Conservation (phyloP, 163 green algal genomes). For the Picocystis sp. region DNA sequence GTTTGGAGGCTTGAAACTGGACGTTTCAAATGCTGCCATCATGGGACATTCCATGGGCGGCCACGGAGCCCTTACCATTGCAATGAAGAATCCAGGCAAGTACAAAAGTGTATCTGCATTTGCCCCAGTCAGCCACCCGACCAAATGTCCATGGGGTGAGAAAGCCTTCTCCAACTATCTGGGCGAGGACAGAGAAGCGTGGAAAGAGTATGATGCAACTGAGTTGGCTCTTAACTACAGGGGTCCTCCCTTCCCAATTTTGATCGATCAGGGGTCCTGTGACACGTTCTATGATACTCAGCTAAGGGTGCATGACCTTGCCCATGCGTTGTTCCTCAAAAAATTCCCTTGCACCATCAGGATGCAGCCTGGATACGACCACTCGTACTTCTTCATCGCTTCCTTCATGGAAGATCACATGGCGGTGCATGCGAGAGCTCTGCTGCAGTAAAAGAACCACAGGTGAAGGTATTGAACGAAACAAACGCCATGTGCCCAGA, state of each 20-base stretch:
- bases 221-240: slow-evolving; percentile 48
- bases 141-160: slow-evolving; percentile 55
- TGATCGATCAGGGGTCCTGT: slow-evolving; percentile 43
- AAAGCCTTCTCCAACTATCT: slow-evolving; percentile 66
- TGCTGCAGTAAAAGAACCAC: slow-evolving; percentile 10
- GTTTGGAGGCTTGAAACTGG: slow-evolving; percentile 23
- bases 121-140: slow-evolving; percentile 83
- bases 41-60: slow-evolving; percentile 88
- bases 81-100: slow-evolving; percentile 56
- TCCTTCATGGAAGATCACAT: slow-evolving; percentile 85
- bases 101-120: slow-evolving; percentile 78
- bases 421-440: slow-evolving; percentile 43
- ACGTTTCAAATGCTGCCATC: slow-evolving; percentile 40
- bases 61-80: slow-evolving; percentile 72
- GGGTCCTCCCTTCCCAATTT: slow-evolving; percentile 24
- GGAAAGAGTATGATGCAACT: slow-evolving; percentile 64
- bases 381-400: slow-evolving; percentile 85
- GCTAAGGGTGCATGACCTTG: slow-evolving; percentile 41
- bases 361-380: slow-evolving; percentile 72
- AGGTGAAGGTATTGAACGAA: too few species aligned
- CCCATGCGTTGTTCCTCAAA: slow-evolving; percentile 34
- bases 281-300: slow-evolving; percentile 48
- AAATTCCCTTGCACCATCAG: slow-evolving; percentile 10
- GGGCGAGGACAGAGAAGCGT: slow-evolving; percentile 42
- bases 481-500: too few species aligned